Conservation (phyloP, 1,284 basidiomycete species). For the Sparassis latifolia region DNA sequence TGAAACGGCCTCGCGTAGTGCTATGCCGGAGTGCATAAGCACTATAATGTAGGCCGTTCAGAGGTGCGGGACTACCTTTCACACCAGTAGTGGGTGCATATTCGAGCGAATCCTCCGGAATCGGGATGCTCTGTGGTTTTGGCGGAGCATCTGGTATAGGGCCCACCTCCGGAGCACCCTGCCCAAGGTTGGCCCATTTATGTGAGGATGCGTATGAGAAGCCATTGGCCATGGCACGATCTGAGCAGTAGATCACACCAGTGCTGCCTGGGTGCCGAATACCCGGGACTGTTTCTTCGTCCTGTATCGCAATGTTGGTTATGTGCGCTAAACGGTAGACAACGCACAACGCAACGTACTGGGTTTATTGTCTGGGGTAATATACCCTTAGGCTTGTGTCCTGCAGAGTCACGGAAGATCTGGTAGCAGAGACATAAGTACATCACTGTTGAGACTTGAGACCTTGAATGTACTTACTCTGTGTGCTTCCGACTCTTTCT, state of each 20-base stretch:
- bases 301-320: conserved; percentile 29
- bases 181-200: conserved; percentile 81
- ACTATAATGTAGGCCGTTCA: not conserved
- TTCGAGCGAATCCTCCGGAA: conserved; percentile 76
- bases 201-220: conserved; percentile 73
- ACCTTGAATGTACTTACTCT: conserved; percentile 38
- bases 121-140: conserved; percentile 56
- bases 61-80: conserved; percentile 44
- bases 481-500: conserved; percentile 82
- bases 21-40: conserved; percentile 6
- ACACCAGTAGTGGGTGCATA: conserved; percentile 93
- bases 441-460: not conserved
- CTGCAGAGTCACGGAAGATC: conserved; percentile 68
- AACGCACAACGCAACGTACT: conserved; percentile 29
- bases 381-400: conserved; percentile 56
- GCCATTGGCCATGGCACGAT: conserved; percentile 84
- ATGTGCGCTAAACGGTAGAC: not conserved
- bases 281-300: conserved; percentile 80
- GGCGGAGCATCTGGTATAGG: conserved; percentile 70
- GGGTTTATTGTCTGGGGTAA: conserved; percentile 66
- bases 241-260: conserved; percentile 84
- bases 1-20: conserved; percentile 70
- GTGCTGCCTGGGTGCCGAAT: conserved; percentile 74
- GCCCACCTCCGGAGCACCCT: conserved; percentile 88
- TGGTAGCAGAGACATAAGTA: conserved; percentile 17